These are phyloP conservation scores for Candida maltosa DNA, from an alignment of 805 yeast genomes.

Conservation along the genomic window DNA sequence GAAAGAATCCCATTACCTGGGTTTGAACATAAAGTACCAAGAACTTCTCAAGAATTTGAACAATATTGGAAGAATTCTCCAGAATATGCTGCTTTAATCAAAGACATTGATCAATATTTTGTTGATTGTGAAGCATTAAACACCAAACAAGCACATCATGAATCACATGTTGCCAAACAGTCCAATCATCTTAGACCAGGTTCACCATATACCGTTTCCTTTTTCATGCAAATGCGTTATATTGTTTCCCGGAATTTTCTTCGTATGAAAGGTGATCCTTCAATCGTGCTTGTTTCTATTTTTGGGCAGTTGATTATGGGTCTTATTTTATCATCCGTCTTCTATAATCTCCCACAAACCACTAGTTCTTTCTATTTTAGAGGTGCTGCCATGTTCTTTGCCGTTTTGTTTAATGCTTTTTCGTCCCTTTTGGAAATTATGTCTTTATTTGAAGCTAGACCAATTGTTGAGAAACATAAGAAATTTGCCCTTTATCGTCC, in stretches of 20 bases:
- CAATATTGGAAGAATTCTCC: conserved; percentile 57
- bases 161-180: conserved; percentile 34
- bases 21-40: conserved; percentile 49
- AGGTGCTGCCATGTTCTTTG: conserved; percentile 62
- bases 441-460: conserved; percentile 55
- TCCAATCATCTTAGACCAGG: conserved; percentile 30
- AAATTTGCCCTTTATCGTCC: conserved; percentile 71
- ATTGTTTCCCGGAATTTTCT: conserved; percentile 53
- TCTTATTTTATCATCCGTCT: conserved; percentile 58
- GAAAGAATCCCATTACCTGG: conserved; percentile 53
- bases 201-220: conserved; percentile 41
- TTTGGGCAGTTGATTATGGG: conserved; percentile 56
- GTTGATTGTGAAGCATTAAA: conserved; percentile 16
- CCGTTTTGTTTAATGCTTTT: conserved; percentile 59
- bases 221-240: conserved; percentile 47
- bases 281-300: conserved; percentile 49
- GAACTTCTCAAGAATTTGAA: conserved; percentile 56
- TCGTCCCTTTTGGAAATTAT: conserved; percentile 59
- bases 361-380: conserved; percentile 59
- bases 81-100: conserved; percentile 39
- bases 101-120: conserved; percentile 42
- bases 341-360: conserved; percentile 45
- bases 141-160: conserved; percentile 16
- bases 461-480: conserved; percentile 69
- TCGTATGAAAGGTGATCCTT: conserved; percentile 53